A percentile compares a stretch with the other conserved stretches of the same genome.
Conservation (phyloP, 768 basidiomycete genomes). For the Mycena vulgaris region DNA sequence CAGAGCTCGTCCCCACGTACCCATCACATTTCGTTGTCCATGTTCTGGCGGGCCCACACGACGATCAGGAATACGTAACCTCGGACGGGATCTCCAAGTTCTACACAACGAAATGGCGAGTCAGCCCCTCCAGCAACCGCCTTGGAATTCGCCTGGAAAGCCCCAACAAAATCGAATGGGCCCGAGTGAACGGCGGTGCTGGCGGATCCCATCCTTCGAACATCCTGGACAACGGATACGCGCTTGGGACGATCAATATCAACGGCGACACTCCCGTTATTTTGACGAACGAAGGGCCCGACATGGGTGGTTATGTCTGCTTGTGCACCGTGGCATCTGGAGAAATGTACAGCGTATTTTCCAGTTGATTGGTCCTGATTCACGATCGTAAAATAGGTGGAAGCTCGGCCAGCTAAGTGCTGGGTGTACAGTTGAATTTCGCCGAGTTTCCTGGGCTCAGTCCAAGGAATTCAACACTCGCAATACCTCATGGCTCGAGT, state of each 20-base stretch:
- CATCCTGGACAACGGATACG: conserved; percentile 75
- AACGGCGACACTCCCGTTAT: conserved; percentile 83
- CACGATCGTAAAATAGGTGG: conserved; percentile 61
- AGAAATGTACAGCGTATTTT: conserved; percentile 60
- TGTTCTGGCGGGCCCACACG: conserved; percentile 76
- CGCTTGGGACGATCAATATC: conserved; percentile 68
- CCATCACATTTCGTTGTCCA: conserved; percentile 65
- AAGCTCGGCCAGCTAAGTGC: conserved; percentile 77
- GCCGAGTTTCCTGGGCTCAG: conserved; percentile 61
- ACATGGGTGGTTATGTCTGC: conserved; percentile 76
- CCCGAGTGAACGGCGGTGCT: conserved; percentile 70
- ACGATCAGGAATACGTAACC: conserved; percentile 69
- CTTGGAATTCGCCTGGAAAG: conserved; percentile 74
- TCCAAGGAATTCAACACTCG: conserved; percentile 49
- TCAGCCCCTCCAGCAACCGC: conserved; percentile 73
- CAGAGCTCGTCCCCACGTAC: conserved; percentile 58
- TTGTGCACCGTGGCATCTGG: conserved; percentile 66
- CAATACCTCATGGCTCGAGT: conserved; percentile 49
- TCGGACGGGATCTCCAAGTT: conserved; percentile 63
- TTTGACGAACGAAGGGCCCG: conserved; percentile 72
- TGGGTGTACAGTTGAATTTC: conserved; percentile 69
- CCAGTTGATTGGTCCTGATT: neutral
- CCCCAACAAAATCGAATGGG: conserved; percentile 63
- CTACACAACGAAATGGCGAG: conserved; percentile 66
- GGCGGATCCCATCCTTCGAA: conserved; percentile 81